Percentiles rank a stretch among this genome's conserved stretches.
Evolutionary conservation across 2,329 filamentous ascomycete species (phyloP).

Genomic region (Paramyrothecium sp.): DNA sequence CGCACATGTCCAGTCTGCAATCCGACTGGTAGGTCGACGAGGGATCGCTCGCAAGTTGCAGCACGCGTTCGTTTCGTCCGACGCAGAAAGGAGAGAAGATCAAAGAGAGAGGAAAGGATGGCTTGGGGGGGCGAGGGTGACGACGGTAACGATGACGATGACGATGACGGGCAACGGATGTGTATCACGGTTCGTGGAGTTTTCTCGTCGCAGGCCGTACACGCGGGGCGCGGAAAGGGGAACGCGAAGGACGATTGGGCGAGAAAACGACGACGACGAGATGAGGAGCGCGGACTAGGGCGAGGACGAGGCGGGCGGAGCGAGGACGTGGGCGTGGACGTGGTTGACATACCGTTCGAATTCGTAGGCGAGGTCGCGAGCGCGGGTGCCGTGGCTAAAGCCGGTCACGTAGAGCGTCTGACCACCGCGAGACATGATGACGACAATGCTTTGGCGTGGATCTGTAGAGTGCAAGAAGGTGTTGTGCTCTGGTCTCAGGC

Average conservation of each 20-base stretch:
- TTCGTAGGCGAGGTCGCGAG: constrained; percentile 99
- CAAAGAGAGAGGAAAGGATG: background rate
- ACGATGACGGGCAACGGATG: constrained; percentile 31
- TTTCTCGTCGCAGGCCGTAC: constrained; percentile 19
- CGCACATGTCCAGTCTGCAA: constrained; percentile 16
- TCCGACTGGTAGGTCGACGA: background rate
- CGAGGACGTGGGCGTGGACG: constrained; percentile 34
- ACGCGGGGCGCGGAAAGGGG: constrained; percentile 12
- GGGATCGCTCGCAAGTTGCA: background rate
- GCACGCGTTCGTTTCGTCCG: background rate
- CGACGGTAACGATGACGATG: constrained; percentile 23
- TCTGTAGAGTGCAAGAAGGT: constrained; percentile 4
- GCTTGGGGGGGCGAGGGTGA: constrained; percentile 13
- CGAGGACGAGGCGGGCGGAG: constrained; percentile 36
- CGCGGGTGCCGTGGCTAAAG: constrained; percentile 98
- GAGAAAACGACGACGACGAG: constrained; percentile 45
- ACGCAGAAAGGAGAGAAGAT: background rate
- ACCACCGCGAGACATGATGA: constrained; percentile 82
- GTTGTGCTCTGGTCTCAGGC: constrained; percentile 1
- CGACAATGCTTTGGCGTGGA: background rate
- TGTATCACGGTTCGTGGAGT: constrained; percentile 27
- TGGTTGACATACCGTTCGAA: constrained; percentile 98
- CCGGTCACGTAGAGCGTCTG: constrained; percentile 98
- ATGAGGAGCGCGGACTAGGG: constrained; percentile 31
- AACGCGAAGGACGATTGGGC: constrained; percentile 29